Evolutionary conservation across 305 asterid species (phyloP), one percentile per base, ranked within the genome.

Genomic region (Fraxinus angustifolia): DNA sequence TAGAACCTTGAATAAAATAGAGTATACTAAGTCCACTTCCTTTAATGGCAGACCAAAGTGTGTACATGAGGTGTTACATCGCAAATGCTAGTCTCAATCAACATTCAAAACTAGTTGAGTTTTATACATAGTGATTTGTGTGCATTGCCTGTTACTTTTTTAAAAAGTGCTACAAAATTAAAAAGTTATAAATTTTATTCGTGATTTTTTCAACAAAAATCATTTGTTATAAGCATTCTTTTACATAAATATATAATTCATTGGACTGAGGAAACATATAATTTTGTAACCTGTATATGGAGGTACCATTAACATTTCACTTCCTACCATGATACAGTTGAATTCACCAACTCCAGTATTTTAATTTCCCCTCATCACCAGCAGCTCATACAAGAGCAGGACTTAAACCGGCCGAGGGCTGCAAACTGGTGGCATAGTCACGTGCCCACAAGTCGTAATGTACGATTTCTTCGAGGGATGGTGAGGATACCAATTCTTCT

Each of bases 391-490:
- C 93, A 19, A 92, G 92, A 23, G 89, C 97, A 5, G 97, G 94
- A 40, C 86, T 89, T 21, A 83, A 48, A 53, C 92, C 93, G 0
- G 87, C 17, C 19, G 87, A 84, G 1, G 82, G 88, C 87, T 89
- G 88, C 89, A 93, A 77, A 56, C 84, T 85, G 78, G 94, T 90
- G 0, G 98, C 98, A 30, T 89, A 95, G 31, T 91, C 91, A 31
- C 99, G 90, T 0, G 99, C 99, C 99, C 99, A 95, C 92, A 75
- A 81, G 84, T 95, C 99, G 38, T 93, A 95, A 88, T 95, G 97
- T 80, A 91, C 77, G 30, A 95, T 95, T 80, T 95, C 99, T 81
- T 93, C 99, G 0, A 95, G 90, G 3, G 97, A 88, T 7, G 99
- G 99, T 0, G 88, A 83, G 0, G 92, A 1, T 26, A 90, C 93